Conservation (phyloP, 768 basidiomycete genomes). For the Agaricus bisporus region DNA sequence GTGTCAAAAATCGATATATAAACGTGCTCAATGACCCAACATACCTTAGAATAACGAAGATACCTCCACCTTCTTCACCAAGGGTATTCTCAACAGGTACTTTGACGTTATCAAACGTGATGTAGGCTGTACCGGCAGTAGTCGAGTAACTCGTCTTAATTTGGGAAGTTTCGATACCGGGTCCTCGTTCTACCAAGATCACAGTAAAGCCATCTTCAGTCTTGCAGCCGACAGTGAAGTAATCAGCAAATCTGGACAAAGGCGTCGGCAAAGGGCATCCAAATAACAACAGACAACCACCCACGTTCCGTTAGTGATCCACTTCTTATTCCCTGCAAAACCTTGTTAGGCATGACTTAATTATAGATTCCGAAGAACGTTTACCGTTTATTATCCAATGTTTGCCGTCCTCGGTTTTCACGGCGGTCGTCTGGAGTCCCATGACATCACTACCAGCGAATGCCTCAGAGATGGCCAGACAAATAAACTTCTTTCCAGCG, state of each 20-base stretch:
- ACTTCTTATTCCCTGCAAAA: slow-evolving; percentile 62
- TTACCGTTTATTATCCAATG: slow-evolving; percentile 75
- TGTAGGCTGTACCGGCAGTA: slow-evolving; percentile 80
- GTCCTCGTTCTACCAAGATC: slow-evolving; percentile 61
- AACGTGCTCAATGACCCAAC: neutral
- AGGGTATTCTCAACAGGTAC: slow-evolving; percentile 87
- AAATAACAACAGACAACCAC: slow-evolving; percentile 15
- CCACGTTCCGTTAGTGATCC: slow-evolving; percentile 75
- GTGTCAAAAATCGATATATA: neutral
- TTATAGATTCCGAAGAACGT: neutral
- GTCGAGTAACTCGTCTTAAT: slow-evolving; percentile 67
- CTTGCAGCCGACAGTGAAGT: slow-evolving; percentile 71
- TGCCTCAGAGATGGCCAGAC: slow-evolving; percentile 84
- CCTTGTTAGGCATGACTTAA: neutral
- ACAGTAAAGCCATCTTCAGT: slow-evolving; percentile 74
- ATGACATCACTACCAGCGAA: slow-evolving; percentile 83
- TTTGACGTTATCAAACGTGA: slow-evolving; percentile 78
- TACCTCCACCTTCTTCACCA: slow-evolving; percentile 36
- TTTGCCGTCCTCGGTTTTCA: slow-evolving; percentile 76
- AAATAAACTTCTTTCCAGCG: slow-evolving; percentile 76
- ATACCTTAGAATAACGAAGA: slow-evolving; percentile 28
- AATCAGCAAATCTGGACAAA: slow-evolving; percentile 37
- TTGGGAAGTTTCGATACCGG: slow-evolving; percentile 51
- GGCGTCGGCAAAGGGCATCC: too few species aligned
- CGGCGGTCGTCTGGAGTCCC: slow-evolving; percentile 73